Evolutionary conservation across 2,329 filamentous ascomycete genomes (phyloP).

Genomic region (Fusarium algeriense): DNA sequence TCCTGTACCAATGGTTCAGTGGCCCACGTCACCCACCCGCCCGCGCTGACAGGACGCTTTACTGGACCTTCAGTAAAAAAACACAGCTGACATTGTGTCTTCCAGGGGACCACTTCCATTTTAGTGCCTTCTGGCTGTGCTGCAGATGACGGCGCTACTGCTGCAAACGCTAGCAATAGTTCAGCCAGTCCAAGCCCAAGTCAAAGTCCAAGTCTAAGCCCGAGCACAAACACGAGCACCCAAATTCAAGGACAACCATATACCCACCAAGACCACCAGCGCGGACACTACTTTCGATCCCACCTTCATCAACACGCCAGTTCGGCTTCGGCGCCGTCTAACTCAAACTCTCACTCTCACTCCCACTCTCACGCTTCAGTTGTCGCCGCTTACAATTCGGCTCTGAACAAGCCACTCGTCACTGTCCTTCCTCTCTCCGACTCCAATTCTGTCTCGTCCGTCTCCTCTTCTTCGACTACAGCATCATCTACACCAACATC

Average conservation of each 20-base stretch:
- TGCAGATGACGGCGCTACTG: constrained; percentile 14
- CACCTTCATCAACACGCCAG: constrained; percentile 39
- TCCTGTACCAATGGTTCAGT: constrained; percentile 37
- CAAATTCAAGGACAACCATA: constrained; percentile 14
- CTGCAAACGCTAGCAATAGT: constrained; percentile 23
- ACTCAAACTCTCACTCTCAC: background rate
- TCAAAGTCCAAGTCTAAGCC: background rate
- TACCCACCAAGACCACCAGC: constrained; percentile 11
- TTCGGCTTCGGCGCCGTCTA: constrained; percentile 29
- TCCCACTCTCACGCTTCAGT: constrained; percentile 31
- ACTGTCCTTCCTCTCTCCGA: constrained; percentile 38
- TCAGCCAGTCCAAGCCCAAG: constrained; percentile 10
- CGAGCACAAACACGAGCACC: background rate
- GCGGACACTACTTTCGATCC: constrained; percentile 42
- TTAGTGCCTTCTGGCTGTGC: constrained; percentile 14
- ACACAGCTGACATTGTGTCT: constrained; percentile 29
- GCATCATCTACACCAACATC: constrained; percentile 36
- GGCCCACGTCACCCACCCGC: constrained; percentile 47
- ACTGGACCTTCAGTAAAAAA: constrained; percentile 5
- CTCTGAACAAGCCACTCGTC: constrained; percentile 41
- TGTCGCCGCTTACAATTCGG: constrained; percentile 39
- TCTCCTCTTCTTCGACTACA: constrained; percentile 36
- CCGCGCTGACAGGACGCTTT: constrained; percentile 43
- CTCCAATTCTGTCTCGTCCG: constrained; percentile 38
- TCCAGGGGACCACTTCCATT: constrained; percentile 28